Percentiles rank a stretch among this genome's conserved stretches.
phyloP scores from a whole-genome alignment of 306 rosid species.

The Ziziphus jujuba region DNA sequence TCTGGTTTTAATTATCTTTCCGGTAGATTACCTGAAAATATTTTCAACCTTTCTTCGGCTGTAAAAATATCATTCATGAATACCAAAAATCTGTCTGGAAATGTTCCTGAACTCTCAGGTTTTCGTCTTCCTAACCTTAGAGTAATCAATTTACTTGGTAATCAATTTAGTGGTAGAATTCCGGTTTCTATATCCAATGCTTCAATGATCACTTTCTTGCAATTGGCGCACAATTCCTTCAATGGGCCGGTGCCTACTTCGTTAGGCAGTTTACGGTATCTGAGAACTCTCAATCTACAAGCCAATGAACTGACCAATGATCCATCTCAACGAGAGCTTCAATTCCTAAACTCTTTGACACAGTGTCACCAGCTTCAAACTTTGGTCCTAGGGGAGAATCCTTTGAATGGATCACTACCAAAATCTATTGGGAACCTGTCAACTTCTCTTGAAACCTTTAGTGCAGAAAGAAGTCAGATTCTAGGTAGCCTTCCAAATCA shows the following conservation, averaged over 20 bases:
- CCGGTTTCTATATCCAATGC: neutral
- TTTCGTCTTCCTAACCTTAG: too few species aligned
- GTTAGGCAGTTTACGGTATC: neutral
- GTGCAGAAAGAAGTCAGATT: neutral
- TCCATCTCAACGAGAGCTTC: neutral
- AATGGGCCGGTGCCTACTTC: neutral
- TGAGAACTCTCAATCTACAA: neutral
- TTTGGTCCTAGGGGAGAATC: too few species aligned
- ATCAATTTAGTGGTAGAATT: neutral
- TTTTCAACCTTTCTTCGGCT: too few species aligned
- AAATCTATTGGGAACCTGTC: neutral
- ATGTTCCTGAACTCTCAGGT: too few species aligned
- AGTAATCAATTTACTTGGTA: too few species aligned
- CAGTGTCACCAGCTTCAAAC: neutral
- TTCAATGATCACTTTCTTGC: neutral
- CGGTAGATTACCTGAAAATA: too few species aligned
- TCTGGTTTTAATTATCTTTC: too few species aligned
- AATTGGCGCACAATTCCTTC: neutral
- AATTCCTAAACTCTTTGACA: neutral
- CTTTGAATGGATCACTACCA: neutral
- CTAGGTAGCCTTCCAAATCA: slow-evolving; percentile 20
- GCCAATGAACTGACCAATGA: neutral
- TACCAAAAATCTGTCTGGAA: too few species aligned
- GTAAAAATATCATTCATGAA: too few species aligned
- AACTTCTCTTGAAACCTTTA: neutral